phyloP scores from a whole-genome alignment of 768 basidiomycete species.

The Trametes gibbosa region DNA sequence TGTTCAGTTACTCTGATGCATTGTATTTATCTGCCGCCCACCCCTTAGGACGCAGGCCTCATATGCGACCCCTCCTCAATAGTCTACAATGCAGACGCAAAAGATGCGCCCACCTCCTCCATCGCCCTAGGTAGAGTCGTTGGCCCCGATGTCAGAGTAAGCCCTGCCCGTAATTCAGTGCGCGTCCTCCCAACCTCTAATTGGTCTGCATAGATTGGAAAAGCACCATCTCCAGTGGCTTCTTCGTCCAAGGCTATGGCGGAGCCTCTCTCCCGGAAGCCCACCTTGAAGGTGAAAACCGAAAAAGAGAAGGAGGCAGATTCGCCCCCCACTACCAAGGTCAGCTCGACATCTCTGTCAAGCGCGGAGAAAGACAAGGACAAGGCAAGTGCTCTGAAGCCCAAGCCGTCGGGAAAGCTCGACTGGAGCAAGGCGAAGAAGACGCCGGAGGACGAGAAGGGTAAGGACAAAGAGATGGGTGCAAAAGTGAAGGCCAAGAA shows the following conservation, averaged over 20 bases:
- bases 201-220: conserved; percentile 18
- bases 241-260: conserved; percentile 13
- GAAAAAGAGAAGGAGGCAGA: conserved; percentile 3
- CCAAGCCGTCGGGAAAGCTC: conserved; percentile 46
- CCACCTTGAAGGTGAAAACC: conserved; percentile 11
- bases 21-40: not conserved
- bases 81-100: conserved; percentile 35
- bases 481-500: conserved; percentile 15
- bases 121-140: conserved; percentile 27
- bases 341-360: not conserved
- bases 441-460: conserved; percentile 15
- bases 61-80: conserved; percentile 35
- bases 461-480: conserved; percentile 12
- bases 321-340: not conserved
- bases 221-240: conserved; percentile 12
- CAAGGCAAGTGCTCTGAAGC: conserved; percentile 31
- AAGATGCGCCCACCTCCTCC: conserved; percentile 18
- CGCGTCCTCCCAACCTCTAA: not conserved
- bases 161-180: not conserved
- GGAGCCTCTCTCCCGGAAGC: conserved; percentile 11
- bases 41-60: conserved; percentile 42
- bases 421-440: conserved; percentile 60
- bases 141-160: conserved; percentile 28
- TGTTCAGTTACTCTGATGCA: no score
- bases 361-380: conserved; percentile 18